phyloP scores from a whole-genome alignment of 1,284 basidiomycete species.

The Tilletiopsis washingtonensis region DNA sequence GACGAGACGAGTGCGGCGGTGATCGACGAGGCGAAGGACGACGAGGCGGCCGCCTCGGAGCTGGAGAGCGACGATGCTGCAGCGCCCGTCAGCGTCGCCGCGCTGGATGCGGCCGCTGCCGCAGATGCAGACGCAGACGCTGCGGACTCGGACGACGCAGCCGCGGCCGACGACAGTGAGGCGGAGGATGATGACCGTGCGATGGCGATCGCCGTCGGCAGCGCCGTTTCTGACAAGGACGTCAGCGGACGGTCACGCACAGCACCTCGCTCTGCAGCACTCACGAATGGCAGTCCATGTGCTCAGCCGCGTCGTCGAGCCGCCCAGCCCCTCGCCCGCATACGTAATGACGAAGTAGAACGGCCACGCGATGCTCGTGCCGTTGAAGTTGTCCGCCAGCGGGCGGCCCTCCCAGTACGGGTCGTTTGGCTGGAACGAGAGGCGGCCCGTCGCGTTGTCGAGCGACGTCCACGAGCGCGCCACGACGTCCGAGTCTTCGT shows the following conservation, averaged over 20 bases:
- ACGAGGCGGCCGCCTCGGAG: conserved; percentile 10
- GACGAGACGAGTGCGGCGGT: conserved; percentile 24
- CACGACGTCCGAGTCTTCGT: conserved; percentile 25
- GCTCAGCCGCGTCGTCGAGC: conserved; percentile 21
- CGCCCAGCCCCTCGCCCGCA: conserved; percentile 13
- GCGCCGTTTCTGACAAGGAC: conserved; percentile 16
- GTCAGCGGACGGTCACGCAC: not conserved
- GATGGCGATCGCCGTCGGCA: conserved; percentile 23
- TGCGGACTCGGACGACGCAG: conserved; percentile 7
- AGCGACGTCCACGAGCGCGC: conserved; percentile 29
- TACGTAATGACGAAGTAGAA: conserved; percentile 40
- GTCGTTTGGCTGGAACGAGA: conserved; percentile 31
- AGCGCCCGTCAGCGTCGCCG: conserved; percentile 6
- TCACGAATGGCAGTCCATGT: conserved; percentile 28
- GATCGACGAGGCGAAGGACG: conserved; percentile 27
- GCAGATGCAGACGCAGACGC: conserved; percentile 7
- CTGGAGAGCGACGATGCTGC: conserved; percentile 5
- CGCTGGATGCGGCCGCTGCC: conserved; percentile 14
- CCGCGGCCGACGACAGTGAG: conserved; percentile 10
- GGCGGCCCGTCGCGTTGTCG: conserved; percentile 23
- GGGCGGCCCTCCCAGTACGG: conserved; percentile 22
- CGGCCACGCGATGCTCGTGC: conserved; percentile 34
- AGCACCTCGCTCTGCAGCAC: not conserved
- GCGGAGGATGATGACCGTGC: not conserved
- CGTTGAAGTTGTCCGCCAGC: conserved; percentile 19